Evolutionary conservation across 805 yeast species (phyloP).

Genomic region (Cyberlindnera xishuangbannaensis): DNA sequence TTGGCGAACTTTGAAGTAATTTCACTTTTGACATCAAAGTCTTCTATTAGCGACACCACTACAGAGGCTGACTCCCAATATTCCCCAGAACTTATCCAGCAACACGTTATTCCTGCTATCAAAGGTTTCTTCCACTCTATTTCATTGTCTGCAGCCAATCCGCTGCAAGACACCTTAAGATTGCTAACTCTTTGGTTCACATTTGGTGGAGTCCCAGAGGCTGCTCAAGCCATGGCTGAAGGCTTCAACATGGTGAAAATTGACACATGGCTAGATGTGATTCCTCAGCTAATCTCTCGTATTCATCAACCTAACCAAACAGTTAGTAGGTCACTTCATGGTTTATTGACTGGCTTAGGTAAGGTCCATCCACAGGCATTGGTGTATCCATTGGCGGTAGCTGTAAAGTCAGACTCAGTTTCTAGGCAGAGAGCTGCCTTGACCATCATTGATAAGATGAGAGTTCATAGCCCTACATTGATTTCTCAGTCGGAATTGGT

Average conservation of each 20-base stretch:
- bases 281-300: conserved; percentile 93
- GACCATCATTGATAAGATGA: conserved; percentile 87
- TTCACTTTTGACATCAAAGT: conserved; percentile 44
- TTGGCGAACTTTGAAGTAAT: conserved; percentile 95
- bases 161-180: conserved; percentile 88
- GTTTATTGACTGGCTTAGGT: conserved; percentile 80
- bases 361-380: conserved; percentile 96
- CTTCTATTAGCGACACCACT: conserved; percentile 27
- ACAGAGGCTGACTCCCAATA: conserved; percentile 23
- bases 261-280: conserved; percentile 92
- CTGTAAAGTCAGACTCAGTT: conserved; percentile 87
- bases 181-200: conserved; percentile 91
- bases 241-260: conserved; percentile 86
- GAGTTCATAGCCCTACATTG: conserved; percentile 74
- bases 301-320: conserved; percentile 91
- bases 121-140: conserved; percentile 95
- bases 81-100: conserved; percentile 56
- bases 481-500: conserved; percentile 93
- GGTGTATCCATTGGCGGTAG: conserved; percentile 92
- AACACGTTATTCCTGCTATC: conserved; percentile 94
- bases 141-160: conserved; percentile 76
- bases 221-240: conserved; percentile 83
- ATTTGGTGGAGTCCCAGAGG: conserved; percentile 90
- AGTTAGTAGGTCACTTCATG: conserved; percentile 75
- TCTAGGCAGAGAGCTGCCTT: conserved; percentile 88